These are phyloP conservation scores for Pistacia atlantica DNA, from an alignment of 345 rosid genomes.

Conservation along the genomic window DNA sequence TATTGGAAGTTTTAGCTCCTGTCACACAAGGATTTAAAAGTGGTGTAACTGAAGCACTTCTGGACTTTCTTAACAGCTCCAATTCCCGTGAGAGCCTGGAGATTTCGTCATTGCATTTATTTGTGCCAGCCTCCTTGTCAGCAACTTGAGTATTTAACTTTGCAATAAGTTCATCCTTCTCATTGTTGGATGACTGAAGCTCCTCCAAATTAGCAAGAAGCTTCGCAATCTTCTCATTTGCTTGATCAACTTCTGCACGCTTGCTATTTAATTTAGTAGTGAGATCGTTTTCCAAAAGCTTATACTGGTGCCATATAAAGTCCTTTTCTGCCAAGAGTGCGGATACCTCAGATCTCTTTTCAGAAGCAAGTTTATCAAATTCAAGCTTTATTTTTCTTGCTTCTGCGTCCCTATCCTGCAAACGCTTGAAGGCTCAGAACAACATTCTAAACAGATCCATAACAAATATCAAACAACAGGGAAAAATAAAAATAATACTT, in stretches of 20 bases:
- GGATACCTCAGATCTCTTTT: conserved; percentile 54
- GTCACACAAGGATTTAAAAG: conserved; percentile 41
- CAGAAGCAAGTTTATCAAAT: conserved; percentile 55
- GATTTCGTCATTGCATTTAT: conserved; percentile 46
- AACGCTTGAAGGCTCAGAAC: conserved; percentile 14
- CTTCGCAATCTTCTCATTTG: conserved; percentile 53
- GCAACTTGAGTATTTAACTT: conserved; percentile 46
- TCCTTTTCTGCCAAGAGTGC: conserved; percentile 59
- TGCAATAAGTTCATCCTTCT: conserved; percentile 64
- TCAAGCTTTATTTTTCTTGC: conserved; percentile 53
- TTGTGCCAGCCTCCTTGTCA: conserved; percentile 52
- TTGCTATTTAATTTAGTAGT: conserved; percentile 54
- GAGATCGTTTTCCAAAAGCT: conserved; percentile 49
- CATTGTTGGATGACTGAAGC: conserved; percentile 54
- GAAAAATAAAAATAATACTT: conserved; percentile 40
- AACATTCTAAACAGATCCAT: background rate
- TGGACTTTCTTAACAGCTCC: conserved; percentile 50
- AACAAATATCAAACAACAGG: background rate
- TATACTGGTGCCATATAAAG: conserved; percentile 78
- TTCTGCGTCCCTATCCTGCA: conserved; percentile 33
- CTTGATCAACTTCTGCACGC: conserved; percentile 52
- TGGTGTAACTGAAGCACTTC: conserved; percentile 41
- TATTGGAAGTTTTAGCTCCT: conserved; percentile 29
- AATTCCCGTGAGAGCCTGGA: conserved; percentile 50
- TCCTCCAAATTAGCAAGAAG: conserved; percentile 58